Evolutionary conservation across 2,329 filamentous ascomycete genomes (phyloP).

Genomic region (Penicillium sp.): DNA sequence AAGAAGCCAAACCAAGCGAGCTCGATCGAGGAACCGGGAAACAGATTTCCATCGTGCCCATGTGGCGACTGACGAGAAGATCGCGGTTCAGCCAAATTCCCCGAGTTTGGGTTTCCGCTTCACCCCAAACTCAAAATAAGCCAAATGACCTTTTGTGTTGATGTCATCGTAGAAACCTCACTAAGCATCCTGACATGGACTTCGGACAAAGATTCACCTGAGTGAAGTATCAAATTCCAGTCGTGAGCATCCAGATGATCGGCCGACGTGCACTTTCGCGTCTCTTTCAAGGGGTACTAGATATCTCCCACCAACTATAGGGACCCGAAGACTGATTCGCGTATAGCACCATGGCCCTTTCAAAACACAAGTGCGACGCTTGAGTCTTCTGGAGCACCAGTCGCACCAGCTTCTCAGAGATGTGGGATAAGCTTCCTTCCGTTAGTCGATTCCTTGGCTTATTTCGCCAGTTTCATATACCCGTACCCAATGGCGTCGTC

Average conservation of each 20-base stretch:
- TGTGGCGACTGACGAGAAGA: background rate
- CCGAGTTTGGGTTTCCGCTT: background rate
- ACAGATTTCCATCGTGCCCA: background rate
- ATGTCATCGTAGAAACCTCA: conserved; percentile 6
- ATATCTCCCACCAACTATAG: background rate
- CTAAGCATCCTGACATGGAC: background rate
- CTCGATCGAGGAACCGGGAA: background rate
- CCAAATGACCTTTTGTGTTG: conserved; percentile 7
- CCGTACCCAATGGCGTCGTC: conserved; percentile 27
- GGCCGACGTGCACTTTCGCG: conserved; percentile 1
- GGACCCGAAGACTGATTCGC: background rate
- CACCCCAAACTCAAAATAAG: background rate
- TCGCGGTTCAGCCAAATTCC: background rate
- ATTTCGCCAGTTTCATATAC: conserved; percentile 23
- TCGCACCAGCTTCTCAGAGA: conserved; percentile 26
- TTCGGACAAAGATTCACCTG: background rate
- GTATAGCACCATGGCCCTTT: conserved; percentile 6
- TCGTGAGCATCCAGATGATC: background rate
- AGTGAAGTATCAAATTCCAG: background rate
- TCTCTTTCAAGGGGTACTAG: background rate
- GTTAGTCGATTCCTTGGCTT: background rate
- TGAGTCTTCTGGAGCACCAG: conserved; percentile 26
- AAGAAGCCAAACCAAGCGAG: too few species aligned
- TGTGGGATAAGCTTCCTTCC: conserved; percentile 10
- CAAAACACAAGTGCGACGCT: conserved; percentile 16